Evolutionary conservation across 2,329 filamentous ascomycete genomes (phyloP), one percentile per base, ranked within the genome.

Genomic region (Aspergillus sp.): DNA sequence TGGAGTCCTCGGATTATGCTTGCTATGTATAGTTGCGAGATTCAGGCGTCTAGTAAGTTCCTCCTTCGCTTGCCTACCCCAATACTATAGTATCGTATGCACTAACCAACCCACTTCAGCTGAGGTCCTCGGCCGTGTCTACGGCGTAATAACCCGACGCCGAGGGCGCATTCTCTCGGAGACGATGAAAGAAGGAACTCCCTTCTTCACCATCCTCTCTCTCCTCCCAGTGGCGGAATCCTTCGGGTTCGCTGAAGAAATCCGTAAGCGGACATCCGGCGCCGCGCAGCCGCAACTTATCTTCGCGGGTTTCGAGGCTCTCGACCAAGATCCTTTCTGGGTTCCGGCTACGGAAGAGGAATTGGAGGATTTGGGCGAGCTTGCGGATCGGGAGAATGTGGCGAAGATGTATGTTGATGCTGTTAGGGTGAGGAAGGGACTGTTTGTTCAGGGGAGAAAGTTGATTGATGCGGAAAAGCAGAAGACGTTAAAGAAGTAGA

Each of bases 311-410:
- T 99, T 93, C 70, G 91, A 97, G 74, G 85, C 96, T 65, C 81
- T 98, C 2, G 92, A 98, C 72, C 89, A 97, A 76, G 95, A 99
- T 78, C 95, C 95, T 0, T 96, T 96, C 79, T 99, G 95, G 95
- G 92, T 96, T 47, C 95, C 95, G 1, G 92, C 91, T 63, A 98
- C 93, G 0, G 95, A 98, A 71, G 95, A 98, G 72, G 91, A 99
- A 70, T 77, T 99, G 51, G 95, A 99, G 81, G 95, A 99, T 79
- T 78, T 99, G 59, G 95, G 95, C 24, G 93, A 98, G 80, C 80
- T 93, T 71, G 95, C 91, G 4, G 95, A 99, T 77, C 85, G 85
- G 70, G 95, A 98, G 81, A 98, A 97, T 76, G 90, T 98, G 50
- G 95, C 95, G 22, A 96, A 96, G 84, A 80, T 90, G 71, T 98